Base-by-base conservation (phyloP, 208 protist genomes). In the Trypanosoma melophagium region DNA sequence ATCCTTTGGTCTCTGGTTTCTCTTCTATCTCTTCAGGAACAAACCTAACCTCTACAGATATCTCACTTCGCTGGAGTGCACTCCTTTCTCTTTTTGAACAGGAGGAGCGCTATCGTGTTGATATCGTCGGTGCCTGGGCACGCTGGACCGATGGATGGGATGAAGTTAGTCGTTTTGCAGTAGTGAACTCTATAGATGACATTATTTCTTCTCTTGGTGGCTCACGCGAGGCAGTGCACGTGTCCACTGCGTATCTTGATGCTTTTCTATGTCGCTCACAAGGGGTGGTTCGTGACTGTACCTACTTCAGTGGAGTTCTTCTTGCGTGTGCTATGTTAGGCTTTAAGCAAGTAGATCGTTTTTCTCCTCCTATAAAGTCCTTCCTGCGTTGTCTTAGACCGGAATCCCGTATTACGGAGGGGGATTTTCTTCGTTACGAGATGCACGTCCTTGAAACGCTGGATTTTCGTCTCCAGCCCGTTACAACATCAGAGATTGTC, bases 101-200 rank as follows among this genome's bases (percentile, higher is more conserved):
- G 17, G 68, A 73, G 28, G 68, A 74, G 14, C 73, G 66, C 59
- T 81, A 80, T 59, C 52, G 69, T 44, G 47, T 65, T n/a, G 69
- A 82, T 31, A 70, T 87, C 25, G 54, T 56, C 19, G 69, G 59
- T 8, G 84, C 77, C 40, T 94, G 88, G 85, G 54, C 47, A 35
- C 66, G 71, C 9, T 94, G 84, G 83, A 64, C 62, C 8, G 73
- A 72, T 55, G 71, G 66, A n/a, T 94, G 84, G 58, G 66, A 61
- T 49, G 79, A 74, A 10, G 81, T 88, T 9, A 77, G 65, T 54
- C 85, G 88, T 19, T 59, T 53, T 16, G 66, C 81, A 45, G 81
- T 92, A 38, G 76, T 94, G 42, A 84, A 92, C 69, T 89, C 81
- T 14, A 77, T 94, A 12, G 84, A 94, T 59, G 79, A 83, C 31